Evolutionary conservation across 78 protist genomes (phyloP).

Genomic region (Dictyostelium capitatum): DNA sequence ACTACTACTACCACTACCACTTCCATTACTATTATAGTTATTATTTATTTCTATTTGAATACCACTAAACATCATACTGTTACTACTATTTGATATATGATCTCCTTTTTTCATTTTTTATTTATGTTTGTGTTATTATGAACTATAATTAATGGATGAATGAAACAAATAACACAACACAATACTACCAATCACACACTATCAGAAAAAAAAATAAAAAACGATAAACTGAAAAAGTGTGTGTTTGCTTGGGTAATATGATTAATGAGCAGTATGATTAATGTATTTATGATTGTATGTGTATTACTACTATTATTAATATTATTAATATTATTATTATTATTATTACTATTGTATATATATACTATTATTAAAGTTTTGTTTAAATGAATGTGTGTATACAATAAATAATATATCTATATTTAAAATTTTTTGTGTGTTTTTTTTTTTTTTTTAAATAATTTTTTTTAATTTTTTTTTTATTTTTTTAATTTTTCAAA

Average conservation of each 20-base stretch:
- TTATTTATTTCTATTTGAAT: slow-evolving; percentile 16
- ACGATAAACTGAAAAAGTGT: background rate
- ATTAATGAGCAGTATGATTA: no score
- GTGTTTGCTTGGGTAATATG: background rate
- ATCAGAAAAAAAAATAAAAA: background rate
- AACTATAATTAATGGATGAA: no score
- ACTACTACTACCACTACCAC: background rate
- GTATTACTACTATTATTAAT: no score
- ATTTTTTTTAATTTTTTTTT: background rate
- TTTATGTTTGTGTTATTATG: background rate
- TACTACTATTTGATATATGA: background rate
- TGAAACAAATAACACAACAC: background rate
- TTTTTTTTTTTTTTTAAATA: background rate
- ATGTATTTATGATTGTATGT: no score
- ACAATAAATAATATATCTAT: background rate
- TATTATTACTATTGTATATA: no score
- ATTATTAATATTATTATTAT: no score
- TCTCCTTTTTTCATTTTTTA: background rate
- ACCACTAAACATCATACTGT: background rate
- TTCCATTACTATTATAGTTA: background rate
- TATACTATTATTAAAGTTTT: no score
- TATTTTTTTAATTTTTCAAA: no score
- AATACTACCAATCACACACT: background rate
- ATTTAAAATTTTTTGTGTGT: background rate
- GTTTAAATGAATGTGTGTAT: no score